Conservation (phyloP, 208 protist genomes). For the Trypanosoma cruzi region DNA sequence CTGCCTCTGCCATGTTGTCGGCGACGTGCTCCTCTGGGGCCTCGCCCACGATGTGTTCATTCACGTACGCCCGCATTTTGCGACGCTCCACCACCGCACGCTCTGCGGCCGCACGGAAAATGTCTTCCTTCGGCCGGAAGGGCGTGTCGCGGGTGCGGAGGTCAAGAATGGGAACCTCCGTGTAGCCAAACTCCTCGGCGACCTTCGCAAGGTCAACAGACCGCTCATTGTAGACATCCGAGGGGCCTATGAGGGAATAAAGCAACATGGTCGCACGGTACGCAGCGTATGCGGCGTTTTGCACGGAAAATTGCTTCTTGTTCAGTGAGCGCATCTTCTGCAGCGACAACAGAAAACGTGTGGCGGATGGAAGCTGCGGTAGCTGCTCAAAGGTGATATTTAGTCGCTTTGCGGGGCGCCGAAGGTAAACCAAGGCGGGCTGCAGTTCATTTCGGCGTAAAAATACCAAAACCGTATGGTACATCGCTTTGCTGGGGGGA, state of each 20-base stretch:
- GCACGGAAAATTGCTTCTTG: slow-evolving; percentile 61
- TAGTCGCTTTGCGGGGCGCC: slow-evolving; percentile 25
- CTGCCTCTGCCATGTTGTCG: background rate
- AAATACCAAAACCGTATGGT: slow-evolving; percentile 53
- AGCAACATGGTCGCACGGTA: slow-evolving; percentile 69
- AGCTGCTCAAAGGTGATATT: slow-evolving; percentile 26
- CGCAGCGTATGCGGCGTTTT: slow-evolving; percentile 60
- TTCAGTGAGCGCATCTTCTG: slow-evolving; percentile 65
- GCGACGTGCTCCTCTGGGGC: slow-evolving; percentile 45
- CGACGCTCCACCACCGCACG: slow-evolving; percentile 37
- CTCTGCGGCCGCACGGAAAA: slow-evolving; percentile 50
- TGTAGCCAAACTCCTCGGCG: slow-evolving; percentile 76
- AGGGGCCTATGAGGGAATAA: slow-evolving; percentile 64
- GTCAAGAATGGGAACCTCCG: slow-evolving; percentile 66
- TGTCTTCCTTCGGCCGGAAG: slow-evolving; percentile 80
- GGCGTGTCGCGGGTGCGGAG: slow-evolving; percentile 69
- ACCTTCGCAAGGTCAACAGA: slow-evolving; percentile 48
- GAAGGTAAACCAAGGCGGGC: slow-evolving; percentile 36
- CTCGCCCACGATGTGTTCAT: slow-evolving; percentile 47
- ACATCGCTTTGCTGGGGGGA: slow-evolving; percentile 23
- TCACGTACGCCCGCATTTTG: slow-evolving; percentile 39
- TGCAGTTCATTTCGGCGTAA: slow-evolving; percentile 64
- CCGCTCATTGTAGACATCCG: slow-evolving; percentile 60
- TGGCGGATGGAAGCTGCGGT: slow-evolving; percentile 20
- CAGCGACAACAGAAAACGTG: slow-evolving; percentile 42